Evolutionary conservation across 2,329 filamentous ascomycete genomes (phyloP).

Genomic region (Lachnellula suecica): DNA sequence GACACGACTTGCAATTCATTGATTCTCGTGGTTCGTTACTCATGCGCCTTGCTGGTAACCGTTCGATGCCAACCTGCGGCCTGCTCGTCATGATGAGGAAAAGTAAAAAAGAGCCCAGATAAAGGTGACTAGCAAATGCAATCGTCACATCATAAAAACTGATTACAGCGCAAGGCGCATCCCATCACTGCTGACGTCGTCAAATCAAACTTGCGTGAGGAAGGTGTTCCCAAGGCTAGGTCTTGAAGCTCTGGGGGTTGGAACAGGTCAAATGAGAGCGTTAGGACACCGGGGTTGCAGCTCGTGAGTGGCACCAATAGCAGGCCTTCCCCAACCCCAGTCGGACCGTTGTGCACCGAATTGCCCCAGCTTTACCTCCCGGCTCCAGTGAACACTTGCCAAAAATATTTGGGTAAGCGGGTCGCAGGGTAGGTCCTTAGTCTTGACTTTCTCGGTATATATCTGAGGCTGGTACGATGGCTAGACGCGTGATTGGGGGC

Average conservation of each 20-base stretch:
- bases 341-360: conserved; percentile 14
- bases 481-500: not conserved
- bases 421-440: no score
- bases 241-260: not conserved
- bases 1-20: conserved; percentile 95
- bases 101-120: conserved; percentile 3
- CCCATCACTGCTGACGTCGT: conserved; percentile 13
- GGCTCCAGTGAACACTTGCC: conserved; percentile 3
- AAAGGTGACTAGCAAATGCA: conserved; percentile 13
- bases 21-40: conserved; percentile 70
- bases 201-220: conserved; percentile 7
- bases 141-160: conserved; percentile 30
- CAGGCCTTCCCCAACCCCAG: not conserved
- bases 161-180: conserved; percentile 19
- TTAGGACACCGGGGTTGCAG: not conserved
- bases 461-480: no score
- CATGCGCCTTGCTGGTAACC: conserved; percentile 33
- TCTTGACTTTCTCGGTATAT: no score
- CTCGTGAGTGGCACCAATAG: conserved; percentile 13
- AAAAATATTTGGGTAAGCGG: not conserved
- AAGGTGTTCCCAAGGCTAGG: conserved; percentile 7
- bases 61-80: conserved; percentile 35
- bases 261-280: conserved; percentile 1
- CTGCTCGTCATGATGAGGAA: conserved; percentile 29
- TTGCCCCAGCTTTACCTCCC: not conserved